These are phyloP conservation scores for Tuctoria greenei DNA, from an alignment of 176 grass and related monocot species.

Conservation along the genomic window DNA sequence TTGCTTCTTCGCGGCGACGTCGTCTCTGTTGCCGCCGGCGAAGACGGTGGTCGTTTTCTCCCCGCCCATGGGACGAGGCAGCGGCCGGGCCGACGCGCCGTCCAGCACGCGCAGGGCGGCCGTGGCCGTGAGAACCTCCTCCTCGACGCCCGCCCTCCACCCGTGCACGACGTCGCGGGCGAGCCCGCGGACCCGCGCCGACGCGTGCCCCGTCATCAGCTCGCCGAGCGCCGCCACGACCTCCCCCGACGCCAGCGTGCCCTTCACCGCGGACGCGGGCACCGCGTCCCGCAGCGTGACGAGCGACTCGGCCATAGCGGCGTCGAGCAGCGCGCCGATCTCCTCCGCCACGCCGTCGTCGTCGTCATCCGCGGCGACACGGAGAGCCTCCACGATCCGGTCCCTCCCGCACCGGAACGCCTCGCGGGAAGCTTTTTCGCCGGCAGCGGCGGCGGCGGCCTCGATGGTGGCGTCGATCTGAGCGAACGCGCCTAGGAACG, in stretches of 20 bases:
- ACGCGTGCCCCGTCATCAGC: not conserved
- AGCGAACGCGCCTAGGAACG: not conserved
- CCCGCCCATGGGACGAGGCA: too few species aligned
- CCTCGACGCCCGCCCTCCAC: too few species aligned
- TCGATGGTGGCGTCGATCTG: conserved; percentile 15
- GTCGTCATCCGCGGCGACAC: too few species aligned
- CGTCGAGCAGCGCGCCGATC: not conserved
- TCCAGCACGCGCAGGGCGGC: too few species aligned
- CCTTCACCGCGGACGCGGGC: not conserved
- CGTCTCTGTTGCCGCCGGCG: not conserved
- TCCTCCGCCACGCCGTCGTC: not conserved
- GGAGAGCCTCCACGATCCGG: too few species aligned
- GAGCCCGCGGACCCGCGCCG: too few species aligned
- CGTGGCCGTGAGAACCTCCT: too few species aligned
- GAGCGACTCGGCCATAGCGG: not conserved
- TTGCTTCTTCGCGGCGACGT: too few species aligned
- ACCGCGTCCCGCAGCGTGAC: not conserved
- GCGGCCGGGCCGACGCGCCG: too few species aligned
- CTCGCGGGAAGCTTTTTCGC: too few species aligned
- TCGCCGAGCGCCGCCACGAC: not conserved
- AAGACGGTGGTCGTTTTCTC: too few species aligned
- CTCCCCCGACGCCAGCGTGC: not conserved
- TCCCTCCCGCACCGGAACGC: not conserved
- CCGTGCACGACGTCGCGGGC: too few species aligned
- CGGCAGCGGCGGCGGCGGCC: not conserved